Evolutionary conservation across 257 asterid genomes (phyloP), one percentile per base, ranked within the genome.

Genomic region (Paulownia fortunei): DNA sequence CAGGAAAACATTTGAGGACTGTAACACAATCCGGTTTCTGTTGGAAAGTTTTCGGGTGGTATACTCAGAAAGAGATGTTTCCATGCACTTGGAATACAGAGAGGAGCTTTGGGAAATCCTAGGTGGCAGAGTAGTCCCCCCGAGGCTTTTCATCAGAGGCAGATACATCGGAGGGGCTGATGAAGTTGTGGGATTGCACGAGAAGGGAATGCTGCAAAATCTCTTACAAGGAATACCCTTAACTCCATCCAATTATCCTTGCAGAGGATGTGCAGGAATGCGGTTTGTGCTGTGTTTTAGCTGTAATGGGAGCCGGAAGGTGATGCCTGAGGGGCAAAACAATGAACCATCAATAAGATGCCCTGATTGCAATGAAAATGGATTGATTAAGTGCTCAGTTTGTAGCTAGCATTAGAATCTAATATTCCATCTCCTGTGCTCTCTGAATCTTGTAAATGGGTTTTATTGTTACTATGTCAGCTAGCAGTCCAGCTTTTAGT

Each of bases 91-190:
- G 63, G 91, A 87, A 49, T 94, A 92, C 83, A 82, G 96, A 59
- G 92, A 92, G 0, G 97, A 94, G 83, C 88, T 94, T 0, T 88
- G 96, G 97, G 34, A 49, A 8, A 61, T 80, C 24, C 74, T 89
- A 13, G 94, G 91, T 0, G 70, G 88, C 1, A 84, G 84, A 37
- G 86, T 84, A 3, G 89, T 92, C 1, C 94, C 97, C 2, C 98
- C 98, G n/a, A 88, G 87, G 87, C 83, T 94, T 9, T 94, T 92
- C 76, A 79, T 92, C 47, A 74, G 82, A 34, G 97, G 97, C 0
- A 82, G 83, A 51, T 79, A 81, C 79, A 83, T 94, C 2, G 98
- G 98, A 32, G 96, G 98, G 15, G 97, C 96, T 0, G 94, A 92
- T 26, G 94, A 87, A 55, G 93, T 89, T 0, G 87, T 89, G 10